Evolutionary conservation across 2,329 filamentous ascomycete genomes (phyloP).

Genomic region (Mollisia scopiformis): DNA sequence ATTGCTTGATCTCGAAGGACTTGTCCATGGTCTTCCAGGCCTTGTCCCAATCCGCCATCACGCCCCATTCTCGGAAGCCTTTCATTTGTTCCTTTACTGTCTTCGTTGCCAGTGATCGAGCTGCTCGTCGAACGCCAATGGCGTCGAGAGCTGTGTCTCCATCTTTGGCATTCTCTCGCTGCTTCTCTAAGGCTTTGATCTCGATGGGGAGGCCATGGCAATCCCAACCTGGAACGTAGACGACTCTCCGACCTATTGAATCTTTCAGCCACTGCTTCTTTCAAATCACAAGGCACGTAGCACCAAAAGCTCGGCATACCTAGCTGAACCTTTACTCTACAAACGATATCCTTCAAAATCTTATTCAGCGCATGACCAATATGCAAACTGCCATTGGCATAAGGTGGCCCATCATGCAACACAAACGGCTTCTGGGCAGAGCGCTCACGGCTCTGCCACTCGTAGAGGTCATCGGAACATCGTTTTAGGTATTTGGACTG

Average conservation of each 20-base stretch:
- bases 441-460: slow-evolving; percentile 67
- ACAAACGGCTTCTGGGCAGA: slow-evolving; percentile 61
- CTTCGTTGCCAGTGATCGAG: slow-evolving; percentile 65
- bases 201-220: slow-evolving; percentile 98
- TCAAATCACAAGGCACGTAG: not conserved
- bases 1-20: slow-evolving; percentile 73
- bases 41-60: slow-evolving; percentile 81
- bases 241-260: slow-evolving; percentile 61
- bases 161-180: slow-evolving; percentile 26
- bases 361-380: slow-evolving; percentile 97
- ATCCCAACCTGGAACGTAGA: slow-evolving; percentile 94
- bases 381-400: slow-evolving; percentile 91
- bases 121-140: slow-evolving; percentile 64
- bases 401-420: slow-evolving; percentile 94
- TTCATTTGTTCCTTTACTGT: slow-evolving; percentile 75
- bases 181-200: slow-evolving; percentile 74
- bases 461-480: slow-evolving; percentile 87
- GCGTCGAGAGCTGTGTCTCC: slow-evolving; percentile 46
- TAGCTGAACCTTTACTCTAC: slow-evolving; percentile 77
- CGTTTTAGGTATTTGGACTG: slow-evolving; percentile 64
- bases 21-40: slow-evolving; percentile 81
- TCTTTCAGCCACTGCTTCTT: not conserved
- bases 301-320: slow-evolving; percentile 42
- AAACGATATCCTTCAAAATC: slow-evolving; percentile 91
- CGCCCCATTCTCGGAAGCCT: slow-evolving; percentile 71